Conservation (phyloP, 768 basidiomycete species). For the Infundibulicybe gibba region DNA sequence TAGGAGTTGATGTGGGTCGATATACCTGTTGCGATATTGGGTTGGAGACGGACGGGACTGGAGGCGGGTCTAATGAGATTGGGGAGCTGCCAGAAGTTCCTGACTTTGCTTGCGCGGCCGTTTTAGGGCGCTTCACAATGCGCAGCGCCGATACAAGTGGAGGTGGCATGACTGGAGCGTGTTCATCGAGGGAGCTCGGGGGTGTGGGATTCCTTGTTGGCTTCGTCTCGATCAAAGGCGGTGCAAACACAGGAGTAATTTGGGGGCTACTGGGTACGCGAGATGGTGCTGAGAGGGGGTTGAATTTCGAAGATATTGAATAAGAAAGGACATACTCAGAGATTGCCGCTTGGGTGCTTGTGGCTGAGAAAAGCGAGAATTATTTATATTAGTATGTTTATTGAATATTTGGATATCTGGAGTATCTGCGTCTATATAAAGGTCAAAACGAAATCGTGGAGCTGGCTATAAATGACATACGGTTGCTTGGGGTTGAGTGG, state of each 20-base stretch:
- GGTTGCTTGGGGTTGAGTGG: no score
- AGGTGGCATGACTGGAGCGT: slow-evolving; percentile 21
- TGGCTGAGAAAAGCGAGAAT: background rate
- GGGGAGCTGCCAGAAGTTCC: slow-evolving; percentile 9
- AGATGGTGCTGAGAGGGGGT: no score
- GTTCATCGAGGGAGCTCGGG: slow-evolving; percentile 5
- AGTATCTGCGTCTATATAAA: no score
- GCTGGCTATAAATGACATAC: no score
- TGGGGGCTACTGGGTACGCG: no score
- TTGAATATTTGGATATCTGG: background rate
- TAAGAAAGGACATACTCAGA: no score
- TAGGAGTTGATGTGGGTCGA: background rate
- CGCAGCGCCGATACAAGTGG: slow-evolving; percentile 39
- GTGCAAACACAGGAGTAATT: background rate
- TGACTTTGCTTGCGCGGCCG: slow-evolving; percentile 11
- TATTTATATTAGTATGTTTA: background rate
- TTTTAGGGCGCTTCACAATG: slow-evolving; percentile 41
- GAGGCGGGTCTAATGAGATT: slow-evolving; percentile 5
- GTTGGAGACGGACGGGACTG: background rate
- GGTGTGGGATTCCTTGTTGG: slow-evolving; percentile 4
- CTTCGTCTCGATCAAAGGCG: background rate
- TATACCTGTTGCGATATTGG: background rate
- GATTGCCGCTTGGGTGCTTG: no score
- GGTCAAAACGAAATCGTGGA: no score
- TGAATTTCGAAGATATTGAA: no score